These are phyloP conservation scores for Cystobasidium pallidum DNA, from an alignment of 1,284 basidiomycete species.

Conservation along the genomic window DNA sequence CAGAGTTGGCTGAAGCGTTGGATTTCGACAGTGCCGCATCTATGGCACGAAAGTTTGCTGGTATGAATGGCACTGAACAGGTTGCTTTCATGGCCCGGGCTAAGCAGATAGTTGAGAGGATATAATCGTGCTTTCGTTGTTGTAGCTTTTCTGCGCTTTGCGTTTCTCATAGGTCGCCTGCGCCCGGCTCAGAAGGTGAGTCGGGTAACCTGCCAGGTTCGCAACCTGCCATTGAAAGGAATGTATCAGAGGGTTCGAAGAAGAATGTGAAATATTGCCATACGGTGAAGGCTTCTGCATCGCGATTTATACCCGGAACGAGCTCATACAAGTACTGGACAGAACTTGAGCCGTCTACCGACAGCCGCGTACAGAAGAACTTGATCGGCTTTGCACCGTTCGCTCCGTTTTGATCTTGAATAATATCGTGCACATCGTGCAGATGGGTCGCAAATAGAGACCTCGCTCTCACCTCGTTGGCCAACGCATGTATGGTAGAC, in stretches of 20 bases:
- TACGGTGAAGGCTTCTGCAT: constrained; percentile 43
- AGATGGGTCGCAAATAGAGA: constrained; percentile 96
- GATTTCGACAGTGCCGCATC: constrained; percentile 32
- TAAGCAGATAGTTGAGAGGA: constrained; percentile 36
- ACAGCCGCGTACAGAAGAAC: constrained; percentile 87
- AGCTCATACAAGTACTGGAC: constrained; percentile 40
- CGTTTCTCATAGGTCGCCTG: constrained; percentile 22
- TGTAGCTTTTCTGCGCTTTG: constrained; percentile 19
- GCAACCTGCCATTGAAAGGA: constrained; percentile 27
- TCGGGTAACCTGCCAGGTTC: constrained; percentile 41
- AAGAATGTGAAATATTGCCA: neutral
- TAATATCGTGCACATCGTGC: constrained; percentile 85
- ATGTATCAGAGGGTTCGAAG: neutral
- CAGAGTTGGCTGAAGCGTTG: constrained; percentile 38
- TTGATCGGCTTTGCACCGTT: constrained; percentile 62
- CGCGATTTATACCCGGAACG: constrained; percentile 39
- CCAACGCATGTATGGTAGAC: constrained; percentile 80
- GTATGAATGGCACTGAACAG: constrained; percentile 10
- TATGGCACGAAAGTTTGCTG: constrained; percentile 29
- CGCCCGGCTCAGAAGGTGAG: constrained; percentile 24
- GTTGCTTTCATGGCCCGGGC: constrained; percentile 19
- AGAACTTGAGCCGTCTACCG: constrained; percentile 59
- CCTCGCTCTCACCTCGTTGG: constrained; percentile 73
- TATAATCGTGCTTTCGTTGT: constrained; percentile 1
- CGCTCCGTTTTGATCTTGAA: constrained; percentile 62